A percentile compares a stretch with the other conserved stretches of the same genome.
Conservation (phyloP, 352 stramenopile species). For the Lagenidium sp. region DNA sequence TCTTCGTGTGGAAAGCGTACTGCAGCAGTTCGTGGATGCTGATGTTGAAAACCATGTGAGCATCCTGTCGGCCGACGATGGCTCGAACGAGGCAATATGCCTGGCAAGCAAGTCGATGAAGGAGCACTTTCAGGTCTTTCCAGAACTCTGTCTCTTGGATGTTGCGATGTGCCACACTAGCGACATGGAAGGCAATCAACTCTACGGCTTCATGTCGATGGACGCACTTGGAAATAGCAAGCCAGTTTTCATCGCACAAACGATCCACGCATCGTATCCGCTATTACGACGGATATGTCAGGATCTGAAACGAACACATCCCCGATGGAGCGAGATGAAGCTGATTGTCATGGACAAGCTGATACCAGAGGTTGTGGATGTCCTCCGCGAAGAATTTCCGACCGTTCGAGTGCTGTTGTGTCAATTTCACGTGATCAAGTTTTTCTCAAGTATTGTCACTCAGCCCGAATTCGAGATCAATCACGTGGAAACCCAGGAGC, state of each 20-base stretch:
- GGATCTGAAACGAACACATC: slow-evolving; percentile 70
- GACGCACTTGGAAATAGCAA: slow-evolving; percentile 57
- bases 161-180: slow-evolving; percentile 21
- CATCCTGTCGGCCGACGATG: slow-evolving; percentile 57
- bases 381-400: slow-evolving; percentile 49
- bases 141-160: slow-evolving; percentile 48
- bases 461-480: slow-evolving; percentile 30
- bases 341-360: slow-evolving; percentile 58
- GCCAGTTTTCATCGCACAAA: slow-evolving; percentile 48
- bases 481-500: slow-evolving; percentile 27
- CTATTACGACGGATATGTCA: slow-evolving; percentile 53
- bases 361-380: slow-evolving; percentile 39
- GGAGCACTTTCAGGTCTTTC: slow-evolving; percentile 56
- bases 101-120: slow-evolving; percentile 67
- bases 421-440: slow-evolving; percentile 68
- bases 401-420: slow-evolving; percentile 43
- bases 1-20: slow-evolving; percentile 34
- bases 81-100: slow-evolving; percentile 66
- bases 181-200: slow-evolving; percentile 30
- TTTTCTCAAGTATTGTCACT: slow-evolving; percentile 34
- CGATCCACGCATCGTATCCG: slow-evolving; percentile 32
- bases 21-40: slow-evolving; percentile 61
- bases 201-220: slow-evolving; percentile 65
- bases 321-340: slow-evolving; percentile 46
- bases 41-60: slow-evolving; percentile 72